phyloP scores from a whole-genome alignment of 129 eudicot species.

The Artemisia annua region DNA sequence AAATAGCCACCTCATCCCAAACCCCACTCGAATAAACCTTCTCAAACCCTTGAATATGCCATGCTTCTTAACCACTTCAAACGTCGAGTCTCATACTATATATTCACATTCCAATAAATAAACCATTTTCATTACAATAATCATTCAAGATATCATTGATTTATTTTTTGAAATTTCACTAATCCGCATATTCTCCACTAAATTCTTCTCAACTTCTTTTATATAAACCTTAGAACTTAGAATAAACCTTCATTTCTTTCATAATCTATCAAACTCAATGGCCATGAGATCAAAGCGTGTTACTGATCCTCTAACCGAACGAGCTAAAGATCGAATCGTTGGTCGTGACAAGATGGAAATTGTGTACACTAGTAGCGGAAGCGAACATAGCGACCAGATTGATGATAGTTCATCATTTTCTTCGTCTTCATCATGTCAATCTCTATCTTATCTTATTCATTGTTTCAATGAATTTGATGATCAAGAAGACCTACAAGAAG shows the following conservation, averaged over 20 bases:
- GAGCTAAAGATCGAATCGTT: constrained; percentile 57
- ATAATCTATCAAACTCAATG: constrained; percentile 30
- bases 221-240: background rate
- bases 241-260: constrained; percentile 3
- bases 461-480: constrained; percentile 36
- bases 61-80: constrained; percentile 23
- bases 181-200: constrained; percentile 32
- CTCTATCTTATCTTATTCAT: constrained; percentile 62
- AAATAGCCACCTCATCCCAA: constrained; percentile 23
- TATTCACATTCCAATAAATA: no score
- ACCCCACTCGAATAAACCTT: constrained; percentile 12
- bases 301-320: constrained; percentile 64
- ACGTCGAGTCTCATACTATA: background rate
- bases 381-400: constrained; percentile 58
- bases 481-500: constrained; percentile 1
- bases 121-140: no score
- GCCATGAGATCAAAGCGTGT: constrained; percentile 51
- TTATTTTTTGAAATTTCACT: constrained; percentile 7
- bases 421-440: constrained; percentile 28
- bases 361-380: constrained; percentile 53
- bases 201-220: background rate
- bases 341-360: constrained; percentile 27
- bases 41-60: constrained; percentile 21
- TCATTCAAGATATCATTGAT: constrained; percentile 28
- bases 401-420: constrained; percentile 31